Conservation (phyloP, 1,139 yeast species). For the Suhomyces guaymorum region DNA sequence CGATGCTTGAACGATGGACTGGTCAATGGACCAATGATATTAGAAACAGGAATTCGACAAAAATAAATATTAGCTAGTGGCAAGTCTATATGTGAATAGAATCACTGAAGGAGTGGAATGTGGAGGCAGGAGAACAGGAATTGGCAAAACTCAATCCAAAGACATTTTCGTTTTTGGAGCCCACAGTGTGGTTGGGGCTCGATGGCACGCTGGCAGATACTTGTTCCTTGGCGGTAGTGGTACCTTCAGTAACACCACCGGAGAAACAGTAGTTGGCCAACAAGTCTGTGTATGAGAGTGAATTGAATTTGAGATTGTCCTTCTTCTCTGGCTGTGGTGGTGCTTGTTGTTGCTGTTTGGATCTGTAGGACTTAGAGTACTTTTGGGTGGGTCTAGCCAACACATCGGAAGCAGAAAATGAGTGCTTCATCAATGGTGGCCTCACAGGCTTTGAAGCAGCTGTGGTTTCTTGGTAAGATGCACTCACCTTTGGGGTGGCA, state of each 20-base stretch:
- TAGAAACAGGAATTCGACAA: too few species aligned
- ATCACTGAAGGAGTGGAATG: slow-evolving; percentile 37
- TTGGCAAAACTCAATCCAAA: slow-evolving; percentile 15
- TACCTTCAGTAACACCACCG: slow-evolving; percentile 20
- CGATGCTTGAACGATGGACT: not conserved
- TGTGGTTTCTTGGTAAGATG: slow-evolving; percentile 1
- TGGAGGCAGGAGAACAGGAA: slow-evolving; percentile 26
- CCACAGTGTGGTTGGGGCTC: slow-evolving; percentile 5
- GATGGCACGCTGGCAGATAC: slow-evolving; percentile 7
- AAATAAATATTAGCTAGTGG: slow-evolving; percentile 6
- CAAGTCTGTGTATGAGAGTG: slow-evolving; percentile 33
- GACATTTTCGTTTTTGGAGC: slow-evolving; percentile 8
- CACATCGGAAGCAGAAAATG: slow-evolving; percentile 30
- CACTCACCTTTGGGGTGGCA: slow-evolving; percentile 1
- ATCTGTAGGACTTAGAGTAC: slow-evolving; percentile 23
- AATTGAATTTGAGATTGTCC: slow-evolving; percentile 19
- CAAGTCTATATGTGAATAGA: slow-evolving; percentile 28
- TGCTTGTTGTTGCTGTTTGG: slow-evolving; percentile 16
- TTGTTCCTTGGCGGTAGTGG: not conserved
- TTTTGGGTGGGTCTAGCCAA: slow-evolving; percentile 18
- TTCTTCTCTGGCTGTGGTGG: not conserved
- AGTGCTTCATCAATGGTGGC: slow-evolving; percentile 27
- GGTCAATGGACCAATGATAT: not conserved
- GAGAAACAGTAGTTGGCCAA: slow-evolving; percentile 37
- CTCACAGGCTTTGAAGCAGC: slow-evolving; percentile 12